A percentile compares a stretch with the other conserved stretches of the same genome.
Conservation (phyloP, 169 alveolate genomes). For the Pseudocohnilembus persalinus region DNA sequence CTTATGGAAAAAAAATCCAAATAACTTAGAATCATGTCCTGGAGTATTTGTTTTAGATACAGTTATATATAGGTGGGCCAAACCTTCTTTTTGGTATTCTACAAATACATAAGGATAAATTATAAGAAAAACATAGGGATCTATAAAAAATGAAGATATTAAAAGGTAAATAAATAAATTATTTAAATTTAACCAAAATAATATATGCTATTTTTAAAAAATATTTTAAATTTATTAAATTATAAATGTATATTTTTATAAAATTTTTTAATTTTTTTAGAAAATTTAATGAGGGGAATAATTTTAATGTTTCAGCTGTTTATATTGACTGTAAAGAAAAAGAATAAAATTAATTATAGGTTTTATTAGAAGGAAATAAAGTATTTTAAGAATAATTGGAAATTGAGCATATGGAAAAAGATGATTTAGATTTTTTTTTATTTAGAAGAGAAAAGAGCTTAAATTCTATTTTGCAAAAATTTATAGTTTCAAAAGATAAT, state of each 20-base stretch:
- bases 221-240: too few species aligned
- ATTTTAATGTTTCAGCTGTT: too few species aligned
- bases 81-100: conserved; percentile 80
- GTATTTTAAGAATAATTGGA: conserved; percentile 22
- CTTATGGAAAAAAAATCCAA: conserved; percentile 58
- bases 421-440: conserved; percentile 58
- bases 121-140: conserved; percentile 62
- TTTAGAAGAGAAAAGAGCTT: conserved; percentile 41
- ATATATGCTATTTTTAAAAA: too few species aligned
- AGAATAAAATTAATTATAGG: conserved; percentile 4
- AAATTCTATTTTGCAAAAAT: conserved; percentile 61
- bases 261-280: not conserved
- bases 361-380: conserved; percentile 33
- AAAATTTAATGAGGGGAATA: too few species aligned
- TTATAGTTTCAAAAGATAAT: conserved; percentile 8
- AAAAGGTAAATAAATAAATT: conserved; percentile 18
- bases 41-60: conserved; percentile 70
- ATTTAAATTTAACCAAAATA: not conserved
- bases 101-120: conserved; percentile 63
- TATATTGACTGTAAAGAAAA: conserved; percentile 8
- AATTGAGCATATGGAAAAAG: conserved; percentile 64
- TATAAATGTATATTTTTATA: not conserved
- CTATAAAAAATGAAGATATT: conserved; percentile 33
- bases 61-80: conserved; percentile 64
- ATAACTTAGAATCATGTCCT: conserved; percentile 52